Evolutionary conservation across 2,329 filamentous ascomycete genomes (phyloP), one percentile per base, ranked within the genome.

Genomic region (Monilinia vaccinii-corymbosi): DNA sequence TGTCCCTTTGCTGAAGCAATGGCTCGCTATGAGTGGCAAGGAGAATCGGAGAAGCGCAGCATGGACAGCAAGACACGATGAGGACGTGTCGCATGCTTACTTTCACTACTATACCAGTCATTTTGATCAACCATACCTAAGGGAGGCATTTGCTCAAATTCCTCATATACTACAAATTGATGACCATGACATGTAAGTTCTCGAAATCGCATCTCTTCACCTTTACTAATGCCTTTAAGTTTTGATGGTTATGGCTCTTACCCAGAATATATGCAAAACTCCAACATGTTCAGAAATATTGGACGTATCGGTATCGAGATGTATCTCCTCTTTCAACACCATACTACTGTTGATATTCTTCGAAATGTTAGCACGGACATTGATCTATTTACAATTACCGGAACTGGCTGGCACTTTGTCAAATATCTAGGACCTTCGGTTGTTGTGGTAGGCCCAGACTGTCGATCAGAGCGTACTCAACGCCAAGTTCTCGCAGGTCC

Each of bases 21-120:
- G 94, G 94, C 84, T 97, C 48, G 84, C 88, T 11, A 94, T 92
- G 75, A 92, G 88, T 68, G 94, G 94, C 7, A 92, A 96, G 66
- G 94, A 97, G 60, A 94, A 91, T 67, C 82, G 95, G 61, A 96
- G 92, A 77, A 95, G 86, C 67, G 87, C 91, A 0, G 81, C 86
- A 47, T 99, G 94, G 94, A 96, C 92, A 9, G 91, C 93, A 4
- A 87, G 91, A 53, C 90, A 97, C 68, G 91, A 99, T 71, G 93
- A 99, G 70, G 94, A 99, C 70, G 91, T 96, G 21, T 86, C 88
- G 2, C 92, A 97, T 74, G 92, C 94, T 9, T 99, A 96, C 76
- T 99, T 99, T 74, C 94, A 99, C 73, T 99, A 96, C 74, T 99
- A 99, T 72, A 96, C 92, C 1, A 96, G 91, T 67, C 93, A 97